Evolutionary conservation across 2,329 filamentous ascomycete species (phyloP).

Genomic region (Cryoendolithus antarcticus): DNA sequence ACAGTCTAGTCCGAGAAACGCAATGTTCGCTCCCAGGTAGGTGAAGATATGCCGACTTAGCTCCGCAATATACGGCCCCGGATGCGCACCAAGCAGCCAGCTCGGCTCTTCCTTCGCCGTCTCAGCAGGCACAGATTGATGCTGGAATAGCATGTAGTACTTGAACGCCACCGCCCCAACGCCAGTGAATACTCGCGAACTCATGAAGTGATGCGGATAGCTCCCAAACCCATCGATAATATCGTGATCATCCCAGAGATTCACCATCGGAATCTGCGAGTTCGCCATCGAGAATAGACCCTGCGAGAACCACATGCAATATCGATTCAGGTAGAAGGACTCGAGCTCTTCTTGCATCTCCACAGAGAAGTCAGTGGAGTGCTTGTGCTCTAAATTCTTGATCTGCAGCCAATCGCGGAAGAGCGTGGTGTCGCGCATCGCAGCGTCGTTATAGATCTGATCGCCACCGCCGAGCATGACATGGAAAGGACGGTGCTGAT

Average conservation of each 20-base stretch:
- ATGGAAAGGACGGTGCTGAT: constrained; percentile 87
- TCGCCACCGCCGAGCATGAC: constrained; percentile 97
- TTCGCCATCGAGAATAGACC: constrained; percentile 87
- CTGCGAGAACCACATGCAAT: constrained; percentile 91
- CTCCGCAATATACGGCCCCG: constrained; percentile 84
- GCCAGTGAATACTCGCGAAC: constrained; percentile 76
- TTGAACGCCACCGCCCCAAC: constrained; percentile 90
- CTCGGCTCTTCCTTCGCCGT: constrained; percentile 75
- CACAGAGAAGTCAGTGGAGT: constrained; percentile 60
- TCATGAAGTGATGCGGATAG: constrained; percentile 86
- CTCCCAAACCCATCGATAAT: constrained; percentile 69
- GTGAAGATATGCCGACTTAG: constrained; percentile 77
- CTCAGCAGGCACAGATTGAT: constrained; percentile 76
- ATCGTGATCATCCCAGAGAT: constrained; percentile 88
- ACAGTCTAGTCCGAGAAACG: constrained; percentile 78
- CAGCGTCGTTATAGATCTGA: constrained; percentile 88
- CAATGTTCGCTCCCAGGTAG: constrained; percentile 63
- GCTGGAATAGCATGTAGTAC: constrained; percentile 97
- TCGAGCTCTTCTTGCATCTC: constrained; percentile 86
- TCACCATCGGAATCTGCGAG: constrained; percentile 94
- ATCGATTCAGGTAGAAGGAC: constrained; percentile 73
- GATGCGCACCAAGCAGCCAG: constrained; percentile 69
- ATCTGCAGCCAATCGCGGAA: constrained; percentile 79
- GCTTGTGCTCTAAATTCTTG: constrained; percentile 68
- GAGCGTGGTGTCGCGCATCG: constrained; percentile 59